Evolutionary conservation across 163 green algal species (phyloP).

Genomic region (Dunaliella salina): DNA sequence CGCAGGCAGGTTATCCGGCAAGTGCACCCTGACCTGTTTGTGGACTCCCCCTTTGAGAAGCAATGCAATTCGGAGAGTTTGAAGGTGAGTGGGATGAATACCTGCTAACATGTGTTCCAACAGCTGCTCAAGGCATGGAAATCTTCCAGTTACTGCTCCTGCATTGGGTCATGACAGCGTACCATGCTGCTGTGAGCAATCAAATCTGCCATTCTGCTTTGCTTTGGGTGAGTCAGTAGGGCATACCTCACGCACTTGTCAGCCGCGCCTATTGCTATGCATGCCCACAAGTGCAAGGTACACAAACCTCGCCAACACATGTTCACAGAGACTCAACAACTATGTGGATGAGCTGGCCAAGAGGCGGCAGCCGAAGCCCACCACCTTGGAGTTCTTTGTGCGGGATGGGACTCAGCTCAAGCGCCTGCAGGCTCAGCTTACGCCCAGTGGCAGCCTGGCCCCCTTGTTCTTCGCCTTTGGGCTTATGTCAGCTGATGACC

Average conservation of each 20-base stretch:
- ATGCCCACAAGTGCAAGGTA: not conserved
- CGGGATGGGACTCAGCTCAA: constrained; percentile 45
- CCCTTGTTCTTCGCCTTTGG: constrained; percentile 81
- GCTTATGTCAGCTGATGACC: constrained; percentile 72
- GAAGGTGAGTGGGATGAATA: constrained; percentile 42
- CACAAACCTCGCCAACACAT: not conserved
- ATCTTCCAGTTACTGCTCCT: too few species aligned
- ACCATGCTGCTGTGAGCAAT: too few species aligned
- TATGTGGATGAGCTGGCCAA: constrained; percentile 73
- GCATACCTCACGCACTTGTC: not conserved
- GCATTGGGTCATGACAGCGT: too few species aligned
- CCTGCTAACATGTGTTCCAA: too few species aligned
- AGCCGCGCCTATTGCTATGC: not conserved
- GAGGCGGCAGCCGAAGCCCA: constrained; percentile 27
- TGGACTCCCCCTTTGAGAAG: constrained; percentile 60
- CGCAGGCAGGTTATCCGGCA: constrained; percentile 43
- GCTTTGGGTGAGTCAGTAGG: not conserved
- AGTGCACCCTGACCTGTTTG: constrained; percentile 83
- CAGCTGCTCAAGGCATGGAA: too few species aligned
- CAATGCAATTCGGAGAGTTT: constrained; percentile 70
- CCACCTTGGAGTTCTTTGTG: constrained; percentile 71
- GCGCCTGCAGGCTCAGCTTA: constrained; percentile 58
- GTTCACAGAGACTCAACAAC: constrained; percentile 63
- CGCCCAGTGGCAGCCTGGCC: constrained; percentile 58
- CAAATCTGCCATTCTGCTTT: too few species aligned